Base-by-base conservation (phyloP, 2,329 filamentous ascomycete species). In the Cladosporium colombiae region DNA sequence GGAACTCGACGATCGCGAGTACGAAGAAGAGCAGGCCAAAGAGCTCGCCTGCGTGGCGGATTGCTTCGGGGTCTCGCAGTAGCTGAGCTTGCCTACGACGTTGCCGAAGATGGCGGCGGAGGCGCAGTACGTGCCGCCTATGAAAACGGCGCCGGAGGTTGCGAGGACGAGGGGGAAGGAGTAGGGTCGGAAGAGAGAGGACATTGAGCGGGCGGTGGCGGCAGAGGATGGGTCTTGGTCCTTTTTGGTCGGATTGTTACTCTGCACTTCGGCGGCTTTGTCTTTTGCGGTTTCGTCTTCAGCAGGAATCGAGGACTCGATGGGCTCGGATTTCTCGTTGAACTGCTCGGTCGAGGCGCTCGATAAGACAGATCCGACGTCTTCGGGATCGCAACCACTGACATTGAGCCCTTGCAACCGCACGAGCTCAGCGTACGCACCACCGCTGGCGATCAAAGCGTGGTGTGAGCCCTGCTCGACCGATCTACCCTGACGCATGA, bases 1-100 rank as follows among this genome's bases (percentile, higher is more conserved):
- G 80, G 71, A 89, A 83, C 67, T 87, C 86, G 25, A 88, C 79
- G 40, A 84, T 80, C 2, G 85, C 86, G 2, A 89, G 79, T 69
- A 88, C 81, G 72, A 89, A 88, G 75, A 87, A 85, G 72, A 89
- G 79, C 3, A 86, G 78, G 0, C 84, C 84, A 40, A 84, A 87
- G 68, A 89, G 81, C 46, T 44, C 86, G 85, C 53, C 89, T 82
- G 56, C 88, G 79, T 55, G 82, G 5, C 80, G 77, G 55, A 88
- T 86, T 13, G 78, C 79, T 5, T 78, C 76, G 1, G 80, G 74
- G 78, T 76, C 46, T 84, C 80, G 74, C 85, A 88, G 0, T 83
- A 81, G 65, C 81, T 86, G 44, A 89, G 76, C 46, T 76, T 81
- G n/a, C 84, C 83, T 53, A 89, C 81, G 1, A 84, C 85, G 72